phyloP scores from a whole-genome alignment of 306 rosid genomes.

The Lupinus albus region DNA sequence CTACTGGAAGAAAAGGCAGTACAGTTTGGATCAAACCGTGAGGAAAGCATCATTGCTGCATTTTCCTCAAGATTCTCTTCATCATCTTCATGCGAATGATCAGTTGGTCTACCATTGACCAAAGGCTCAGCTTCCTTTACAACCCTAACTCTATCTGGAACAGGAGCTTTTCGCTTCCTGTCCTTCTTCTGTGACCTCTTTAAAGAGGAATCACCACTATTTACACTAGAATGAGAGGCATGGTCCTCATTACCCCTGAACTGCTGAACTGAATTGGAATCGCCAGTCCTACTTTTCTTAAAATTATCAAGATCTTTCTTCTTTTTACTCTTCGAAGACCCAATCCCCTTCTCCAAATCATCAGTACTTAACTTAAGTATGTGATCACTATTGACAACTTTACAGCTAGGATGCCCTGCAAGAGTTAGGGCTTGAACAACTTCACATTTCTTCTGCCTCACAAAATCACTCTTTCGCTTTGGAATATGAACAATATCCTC shows the following conservation, averaged over 20 bases:
- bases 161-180: conserved; percentile 45
- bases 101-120: conserved; percentile 40
- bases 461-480: conserved; percentile 69
- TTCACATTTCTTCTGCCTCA: conserved; percentile 59
- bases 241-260: conserved; percentile 18
- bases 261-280: conserved; percentile 34
- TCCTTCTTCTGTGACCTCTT: conserved; percentile 52
- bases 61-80: conserved; percentile 89
- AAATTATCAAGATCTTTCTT: conserved; percentile 35
- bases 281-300: conserved; percentile 45
- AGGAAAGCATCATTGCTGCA: conserved; percentile 85
- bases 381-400: conserved; percentile 26
- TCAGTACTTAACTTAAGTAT: no score
- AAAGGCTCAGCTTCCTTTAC: conserved; percentile 49
- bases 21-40: conserved; percentile 81
- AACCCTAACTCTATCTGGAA: conserved; percentile 34
- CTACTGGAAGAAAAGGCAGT: conserved; percentile 62
- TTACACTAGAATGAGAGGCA: conserved; percentile 40
- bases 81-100: conserved; percentile 54
- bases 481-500: conserved; percentile 60
- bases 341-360: conserved; percentile 39
- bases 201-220: conserved; percentile 49
- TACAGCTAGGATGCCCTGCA: conserved; percentile 44
- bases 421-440: conserved; percentile 43
- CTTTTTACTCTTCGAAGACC: conserved; percentile 38